Evolutionary conservation across 805 yeast genomes (phyloP).

Genomic region (Wickerhamomyces queroliae): DNA sequence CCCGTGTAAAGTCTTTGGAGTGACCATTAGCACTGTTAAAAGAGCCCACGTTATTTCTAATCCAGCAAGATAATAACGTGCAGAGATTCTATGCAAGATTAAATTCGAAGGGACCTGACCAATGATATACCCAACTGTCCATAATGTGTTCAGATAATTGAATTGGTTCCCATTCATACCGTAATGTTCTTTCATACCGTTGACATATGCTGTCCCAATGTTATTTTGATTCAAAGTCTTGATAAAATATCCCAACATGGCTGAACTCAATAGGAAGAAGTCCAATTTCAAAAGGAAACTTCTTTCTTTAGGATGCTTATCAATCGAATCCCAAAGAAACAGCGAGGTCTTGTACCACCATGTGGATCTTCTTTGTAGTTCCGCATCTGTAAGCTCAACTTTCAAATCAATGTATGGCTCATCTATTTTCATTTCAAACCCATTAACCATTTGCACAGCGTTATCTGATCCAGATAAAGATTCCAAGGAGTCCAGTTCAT

Average conservation of each 20-base stretch:
- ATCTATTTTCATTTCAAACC: slow-evolving; percentile 3
- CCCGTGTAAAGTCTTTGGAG: slow-evolving; percentile 16
- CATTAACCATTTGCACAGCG: slow-evolving; percentile 3
- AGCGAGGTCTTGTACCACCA: slow-evolving; percentile 7
- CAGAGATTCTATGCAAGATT: slow-evolving; percentile 32
- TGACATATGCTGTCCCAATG: slow-evolving; percentile 40
- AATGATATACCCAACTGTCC: slow-evolving; percentile 43
- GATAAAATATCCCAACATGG: slow-evolving; percentile 38
- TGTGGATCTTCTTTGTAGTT: slow-evolving; percentile 5
- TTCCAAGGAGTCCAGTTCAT: background rate
- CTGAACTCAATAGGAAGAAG: slow-evolving; percentile 32
- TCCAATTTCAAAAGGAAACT: slow-evolving; percentile 28
- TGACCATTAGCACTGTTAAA: slow-evolving; percentile 27
- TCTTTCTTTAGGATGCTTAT: slow-evolving; percentile 29
- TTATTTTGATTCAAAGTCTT: slow-evolving; percentile 37
- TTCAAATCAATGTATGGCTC: slow-evolving; percentile 10
- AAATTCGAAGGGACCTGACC: slow-evolving; percentile 41
- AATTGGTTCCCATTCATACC: slow-evolving; percentile 33
- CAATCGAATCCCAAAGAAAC: slow-evolving; percentile 23
- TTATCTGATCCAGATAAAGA: slow-evolving; percentile 1
- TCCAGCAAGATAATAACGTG: slow-evolving; percentile 35
- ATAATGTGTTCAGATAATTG: slow-evolving; percentile 35
- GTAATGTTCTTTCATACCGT: slow-evolving; percentile 39
- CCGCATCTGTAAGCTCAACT: slow-evolving; percentile 3
- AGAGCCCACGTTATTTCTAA: slow-evolving; percentile 37